These are phyloP conservation scores for Metschnikowia borealis DNA, from an alignment of 805 yeast genomes.

Conservation along the genomic window DNA sequence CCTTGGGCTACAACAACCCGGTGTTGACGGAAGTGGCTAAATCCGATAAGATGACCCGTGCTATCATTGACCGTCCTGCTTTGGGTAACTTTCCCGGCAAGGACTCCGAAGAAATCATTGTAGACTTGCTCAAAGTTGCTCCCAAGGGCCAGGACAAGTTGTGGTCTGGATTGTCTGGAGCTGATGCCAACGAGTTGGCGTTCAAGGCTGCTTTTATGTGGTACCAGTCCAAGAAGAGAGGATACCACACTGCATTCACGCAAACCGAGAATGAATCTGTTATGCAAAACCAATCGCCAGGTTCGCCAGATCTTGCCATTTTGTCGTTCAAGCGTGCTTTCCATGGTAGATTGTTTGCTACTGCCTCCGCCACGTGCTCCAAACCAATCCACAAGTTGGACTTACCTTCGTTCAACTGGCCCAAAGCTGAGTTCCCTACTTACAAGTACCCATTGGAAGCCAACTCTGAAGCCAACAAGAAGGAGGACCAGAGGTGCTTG, in stretches of 20 bases:
- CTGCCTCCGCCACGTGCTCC: conserved; percentile 87
- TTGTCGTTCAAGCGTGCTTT: conserved; percentile 83
- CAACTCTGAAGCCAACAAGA: conserved; percentile 55
- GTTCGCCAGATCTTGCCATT: conserved; percentile 82
- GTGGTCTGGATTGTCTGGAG: conserved; percentile 81
- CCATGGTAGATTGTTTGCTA: conserved; percentile 93
- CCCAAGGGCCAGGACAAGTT: conserved; percentile 73
- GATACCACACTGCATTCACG: conserved; percentile 56
- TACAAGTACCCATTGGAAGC: conserved; percentile 81
- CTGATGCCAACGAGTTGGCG: conserved; percentile 86
- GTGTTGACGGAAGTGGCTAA: conserved; percentile 63
- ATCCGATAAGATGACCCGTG: conserved; percentile 65
- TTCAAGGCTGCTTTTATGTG: conserved; percentile 86
- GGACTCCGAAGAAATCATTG: conserved; percentile 57
- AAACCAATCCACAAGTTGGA: conserved; percentile 93
- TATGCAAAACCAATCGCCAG: conserved; percentile 83
- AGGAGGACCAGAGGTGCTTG: conserved; percentile 81
- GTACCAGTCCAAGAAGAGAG: conserved; percentile 67
- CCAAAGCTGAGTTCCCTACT: conserved; percentile 88
- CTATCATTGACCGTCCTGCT: conserved; percentile 81
- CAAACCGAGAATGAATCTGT: conserved; percentile 65
- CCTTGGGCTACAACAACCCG: conserved; percentile 85
- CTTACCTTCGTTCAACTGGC: conserved; percentile 94
- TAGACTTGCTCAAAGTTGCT: conserved; percentile 56
- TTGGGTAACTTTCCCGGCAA: conserved; percentile 53